phyloP scores from a whole-genome alignment of 2,329 filamentous ascomycete species.

The Verticillium zaregamsianum region DNA sequence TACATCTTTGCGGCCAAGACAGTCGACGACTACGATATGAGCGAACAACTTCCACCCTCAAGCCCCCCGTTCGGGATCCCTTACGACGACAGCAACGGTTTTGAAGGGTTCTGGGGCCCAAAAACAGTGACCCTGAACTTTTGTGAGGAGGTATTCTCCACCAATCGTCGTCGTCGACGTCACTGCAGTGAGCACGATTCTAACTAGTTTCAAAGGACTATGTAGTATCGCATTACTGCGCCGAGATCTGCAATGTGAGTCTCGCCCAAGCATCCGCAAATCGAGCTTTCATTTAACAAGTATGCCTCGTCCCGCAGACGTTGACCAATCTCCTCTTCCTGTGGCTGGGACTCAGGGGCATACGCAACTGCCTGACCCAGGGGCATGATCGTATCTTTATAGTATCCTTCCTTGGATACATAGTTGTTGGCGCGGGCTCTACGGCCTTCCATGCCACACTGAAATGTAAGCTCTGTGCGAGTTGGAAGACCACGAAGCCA shows the following conservation, averaged over 20 bases:
- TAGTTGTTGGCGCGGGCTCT: constrained; percentile 50
- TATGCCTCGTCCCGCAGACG: constrained; percentile 40
- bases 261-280: neutral
- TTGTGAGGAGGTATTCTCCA: constrained; percentile 64
- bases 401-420: constrained; percentile 53
- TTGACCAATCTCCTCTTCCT: constrained; percentile 81
- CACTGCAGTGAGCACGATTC: neutral
- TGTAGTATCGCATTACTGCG: constrained; percentile 70
- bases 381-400: constrained; percentile 73
- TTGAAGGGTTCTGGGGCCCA: constrained; percentile 59
- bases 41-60: neutral
- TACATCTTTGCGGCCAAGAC: neutral
- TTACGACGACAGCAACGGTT: constrained; percentile 8
- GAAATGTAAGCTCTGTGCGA: constrained; percentile 40
- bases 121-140: constrained; percentile 73
- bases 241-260: constrained; percentile 66
- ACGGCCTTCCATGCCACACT: constrained; percentile 54
- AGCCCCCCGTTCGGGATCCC: constrained; percentile 1
- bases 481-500: neutral
- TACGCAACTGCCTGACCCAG: constrained; percentile 67
- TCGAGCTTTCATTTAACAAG: neutral
- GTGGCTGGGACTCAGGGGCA: constrained; percentile 70
- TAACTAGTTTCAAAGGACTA: constrained; percentile 35
- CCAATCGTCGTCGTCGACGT: neutral
- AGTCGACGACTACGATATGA: neutral